Conservation (phyloP, 2,329 filamentous ascomycete genomes). For the Fusarium sp. region DNA sequence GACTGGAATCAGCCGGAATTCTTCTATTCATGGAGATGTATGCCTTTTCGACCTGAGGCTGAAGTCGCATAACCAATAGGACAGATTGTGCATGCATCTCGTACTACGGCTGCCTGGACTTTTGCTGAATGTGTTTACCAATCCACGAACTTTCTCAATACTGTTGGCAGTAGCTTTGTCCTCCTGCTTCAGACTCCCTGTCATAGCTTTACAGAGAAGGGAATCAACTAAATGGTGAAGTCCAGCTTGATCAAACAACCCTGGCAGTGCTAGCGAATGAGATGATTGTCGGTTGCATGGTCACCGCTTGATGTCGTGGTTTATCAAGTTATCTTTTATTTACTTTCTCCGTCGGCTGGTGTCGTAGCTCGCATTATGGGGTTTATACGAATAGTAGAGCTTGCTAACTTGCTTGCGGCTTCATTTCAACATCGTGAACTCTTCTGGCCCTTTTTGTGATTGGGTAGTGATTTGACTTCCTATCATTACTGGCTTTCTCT, state of each 20-base stretch:
- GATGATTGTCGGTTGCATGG: too few relatives aligned
- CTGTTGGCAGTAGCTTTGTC: not conserved
- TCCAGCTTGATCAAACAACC: not conserved
- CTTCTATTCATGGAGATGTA: not conserved
- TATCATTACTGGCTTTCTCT: not conserved
- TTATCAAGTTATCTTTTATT: not conserved
- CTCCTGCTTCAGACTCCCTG: not conserved
- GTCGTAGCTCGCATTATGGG: not conserved
- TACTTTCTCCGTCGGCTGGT: not conserved
- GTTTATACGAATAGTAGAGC: too few relatives aligned
- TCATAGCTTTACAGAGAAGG: not conserved
- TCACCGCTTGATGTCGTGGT: not conserved
- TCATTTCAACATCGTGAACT: not conserved
- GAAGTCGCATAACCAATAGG: not conserved
- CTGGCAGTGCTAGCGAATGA: not conserved
- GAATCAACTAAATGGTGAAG: not conserved
- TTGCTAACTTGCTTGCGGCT: not conserved
- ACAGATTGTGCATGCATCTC: not conserved
- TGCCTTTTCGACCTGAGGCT: not conserved
- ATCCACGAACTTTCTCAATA: not conserved
- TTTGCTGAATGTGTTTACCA: not conserved
- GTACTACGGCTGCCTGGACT: not conserved
- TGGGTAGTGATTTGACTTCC: not conserved
- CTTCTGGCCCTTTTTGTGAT: not conserved
- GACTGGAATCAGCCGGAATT: conserved; percentile 20